phyloP scores from a whole-genome alignment of 2,329 filamentous ascomycete genomes.

The Thielaviopsis populi region DNA sequence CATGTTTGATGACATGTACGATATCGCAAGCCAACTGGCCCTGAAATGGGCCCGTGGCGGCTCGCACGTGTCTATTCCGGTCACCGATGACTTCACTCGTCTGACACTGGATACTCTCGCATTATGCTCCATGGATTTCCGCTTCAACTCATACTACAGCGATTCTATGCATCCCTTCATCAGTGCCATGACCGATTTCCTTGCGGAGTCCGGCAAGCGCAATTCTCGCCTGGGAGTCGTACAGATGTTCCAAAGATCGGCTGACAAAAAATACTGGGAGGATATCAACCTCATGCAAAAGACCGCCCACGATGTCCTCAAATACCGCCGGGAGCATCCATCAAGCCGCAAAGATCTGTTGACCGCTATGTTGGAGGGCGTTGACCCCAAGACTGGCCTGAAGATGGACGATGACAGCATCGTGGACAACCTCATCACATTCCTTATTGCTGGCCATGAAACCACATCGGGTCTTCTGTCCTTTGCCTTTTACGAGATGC shows the following conservation, averaged over 20 bases:
- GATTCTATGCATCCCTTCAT: slow-evolving; percentile 57
- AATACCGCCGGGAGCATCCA: slow-evolving; percentile 39
- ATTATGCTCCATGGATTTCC: slow-evolving; percentile 54
- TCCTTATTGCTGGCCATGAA: slow-evolving; percentile 56
- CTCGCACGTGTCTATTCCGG: slow-evolving; percentile 38
- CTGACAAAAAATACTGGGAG: slow-evolving; percentile 35
- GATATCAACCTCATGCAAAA: slow-evolving; percentile 42
- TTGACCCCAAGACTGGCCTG: slow-evolving; percentile 51
- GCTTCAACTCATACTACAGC: slow-evolving; percentile 62
- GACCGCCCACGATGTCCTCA: slow-evolving; percentile 44
- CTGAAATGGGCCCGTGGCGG: slow-evolving; percentile 56
- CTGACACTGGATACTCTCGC: slow-evolving; percentile 58
- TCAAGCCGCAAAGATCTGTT: slow-evolving; percentile 50
- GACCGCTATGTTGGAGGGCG: slow-evolving; percentile 52
- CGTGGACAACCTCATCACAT: slow-evolving; percentile 57
- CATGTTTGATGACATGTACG: slow-evolving; percentile 58
- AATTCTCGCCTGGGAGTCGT: slow-evolving; percentile 29
- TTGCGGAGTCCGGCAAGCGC: slow-evolving; percentile 40
- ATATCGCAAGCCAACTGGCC: slow-evolving; percentile 49
- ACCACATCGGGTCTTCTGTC: slow-evolving; percentile 54
- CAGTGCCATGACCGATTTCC: slow-evolving; percentile 48
- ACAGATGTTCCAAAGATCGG: slow-evolving; percentile 35
- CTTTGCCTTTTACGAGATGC: slow-evolving; percentile 49
- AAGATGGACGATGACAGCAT: slow-evolving; percentile 48
- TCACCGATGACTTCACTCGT: slow-evolving; percentile 55